Evolutionary conservation across 495 filamentous ascomycete species (phyloP).

Genomic region (Penicillium turbatum): DNA sequence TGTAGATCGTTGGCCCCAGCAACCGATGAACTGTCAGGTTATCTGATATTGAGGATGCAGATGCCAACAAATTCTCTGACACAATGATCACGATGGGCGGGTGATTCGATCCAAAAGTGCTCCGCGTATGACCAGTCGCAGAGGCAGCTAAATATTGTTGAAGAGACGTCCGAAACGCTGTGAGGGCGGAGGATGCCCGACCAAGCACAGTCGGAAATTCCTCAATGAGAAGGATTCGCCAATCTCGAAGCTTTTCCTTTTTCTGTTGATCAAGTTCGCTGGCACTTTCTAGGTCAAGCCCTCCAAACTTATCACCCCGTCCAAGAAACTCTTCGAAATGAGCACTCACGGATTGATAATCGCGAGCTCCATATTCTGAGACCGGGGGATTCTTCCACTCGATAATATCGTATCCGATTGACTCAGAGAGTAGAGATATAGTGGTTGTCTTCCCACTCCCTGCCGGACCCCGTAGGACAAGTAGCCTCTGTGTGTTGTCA

Average conservation of each 20-base stretch:
- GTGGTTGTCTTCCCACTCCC: constrained; percentile 92
- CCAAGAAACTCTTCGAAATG: constrained; percentile 91
- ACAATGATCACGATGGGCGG: constrained; percentile 84
- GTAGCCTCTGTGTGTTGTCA: constrained; percentile 51
- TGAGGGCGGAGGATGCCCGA: constrained; percentile 59
- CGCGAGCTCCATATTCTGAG: constrained; percentile 52
- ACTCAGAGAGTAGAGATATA: constrained; percentile 65
- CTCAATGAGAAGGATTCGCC: constrained; percentile 76
- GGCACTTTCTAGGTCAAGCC: constrained; percentile 54
- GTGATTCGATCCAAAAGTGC: constrained; percentile 27
- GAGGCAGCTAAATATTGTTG: constrained; percentile 61
- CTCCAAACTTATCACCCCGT: constrained; percentile 70
- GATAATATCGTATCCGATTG: constrained; percentile 65
- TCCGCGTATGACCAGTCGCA: constrained; percentile 25
- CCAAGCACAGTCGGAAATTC: constrained; percentile 87
- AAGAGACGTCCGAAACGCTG: constrained; percentile 71
- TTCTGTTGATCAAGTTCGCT: neutral
- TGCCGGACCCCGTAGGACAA: constrained; percentile 86
- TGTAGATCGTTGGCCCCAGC: constrained; percentile 76
- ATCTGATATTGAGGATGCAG: constrained; percentile 69
- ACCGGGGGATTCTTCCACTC: constrained; percentile 87
- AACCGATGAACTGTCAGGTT: constrained; percentile 87
- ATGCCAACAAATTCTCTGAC: constrained; percentile 78
- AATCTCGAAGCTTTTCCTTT: constrained; percentile 16
- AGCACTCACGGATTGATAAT: constrained; percentile 59